phyloP scores from a whole-genome alignment of 371 early-diverging fungal genomes.

The Umbelopsis sp. region DNA sequence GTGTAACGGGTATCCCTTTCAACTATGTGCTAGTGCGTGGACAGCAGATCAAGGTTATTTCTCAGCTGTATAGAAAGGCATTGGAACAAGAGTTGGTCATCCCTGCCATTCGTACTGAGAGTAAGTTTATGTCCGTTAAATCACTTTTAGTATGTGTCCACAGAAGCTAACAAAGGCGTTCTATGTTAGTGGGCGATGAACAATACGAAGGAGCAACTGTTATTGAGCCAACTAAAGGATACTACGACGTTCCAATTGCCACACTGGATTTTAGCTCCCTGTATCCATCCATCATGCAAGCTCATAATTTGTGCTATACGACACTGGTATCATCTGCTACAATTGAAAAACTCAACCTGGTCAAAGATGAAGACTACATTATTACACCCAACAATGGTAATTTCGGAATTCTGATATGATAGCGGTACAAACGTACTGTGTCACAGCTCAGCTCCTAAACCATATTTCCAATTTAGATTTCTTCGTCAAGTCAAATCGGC shows the following conservation, averaged over 20 bases:
- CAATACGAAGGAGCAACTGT: slow-evolving; percentile 99
- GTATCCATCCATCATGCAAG: slow-evolving; percentile 99
- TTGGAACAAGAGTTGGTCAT: slow-evolving; percentile 85
- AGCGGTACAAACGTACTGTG: not conserved
- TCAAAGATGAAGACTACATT: slow-evolving; percentile 82
- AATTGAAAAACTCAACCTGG: slow-evolving; percentile 68
- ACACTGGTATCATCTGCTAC: slow-evolving; percentile 76
- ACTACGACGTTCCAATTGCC: slow-evolving; percentile 96
- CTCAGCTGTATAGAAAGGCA: slow-evolving; percentile 96
- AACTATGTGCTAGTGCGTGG: slow-evolving; percentile 96
- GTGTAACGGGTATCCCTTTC: slow-evolving; percentile 98
- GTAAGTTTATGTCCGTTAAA: slow-evolving; percentile 26
- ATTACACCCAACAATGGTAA: slow-evolving; percentile 87
- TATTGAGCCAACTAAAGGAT: slow-evolving; percentile 98
- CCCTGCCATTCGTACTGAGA: slow-evolving; percentile 87
- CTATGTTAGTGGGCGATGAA: slow-evolving; percentile 69
- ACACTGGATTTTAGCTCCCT: slow-evolving; percentile 99
- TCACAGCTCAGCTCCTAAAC: too few species aligned
- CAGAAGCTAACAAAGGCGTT: not conserved
- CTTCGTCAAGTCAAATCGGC: slow-evolving; percentile 75
- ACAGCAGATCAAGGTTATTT: slow-evolving; percentile 98
- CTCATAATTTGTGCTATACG: slow-evolving; percentile 99
- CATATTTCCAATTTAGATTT: slow-evolving; percentile 54
- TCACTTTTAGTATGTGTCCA: too few species aligned
- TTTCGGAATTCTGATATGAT: not conserved